Conservation (phyloP, 2,329 filamentous ascomycete species). For the Clarireedia homoeocarpa region DNA sequence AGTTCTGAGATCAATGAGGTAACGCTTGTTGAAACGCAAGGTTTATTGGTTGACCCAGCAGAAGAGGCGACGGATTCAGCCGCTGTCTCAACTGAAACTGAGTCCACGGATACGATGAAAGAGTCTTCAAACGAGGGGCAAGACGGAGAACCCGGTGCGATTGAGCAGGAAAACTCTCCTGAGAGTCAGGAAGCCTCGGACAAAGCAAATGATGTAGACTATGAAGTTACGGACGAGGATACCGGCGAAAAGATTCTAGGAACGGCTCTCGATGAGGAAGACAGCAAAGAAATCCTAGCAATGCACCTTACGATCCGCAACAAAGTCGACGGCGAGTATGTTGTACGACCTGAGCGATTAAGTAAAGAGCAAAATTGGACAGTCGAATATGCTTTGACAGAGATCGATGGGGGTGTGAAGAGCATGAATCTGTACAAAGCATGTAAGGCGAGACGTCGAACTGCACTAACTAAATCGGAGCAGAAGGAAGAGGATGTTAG, state of each 20-base stretch:
- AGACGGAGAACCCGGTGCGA: too few relatives aligned
- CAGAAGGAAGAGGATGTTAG: constrained; percentile 4
- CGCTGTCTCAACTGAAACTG: constrained; percentile 12
- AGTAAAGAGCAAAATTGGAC: constrained; percentile 49
- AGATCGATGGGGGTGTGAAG: constrained; percentile 39
- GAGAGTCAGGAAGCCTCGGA: too few relatives aligned
- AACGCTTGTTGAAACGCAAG: constrained; percentile 17
- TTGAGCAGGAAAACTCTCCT: too few relatives aligned
- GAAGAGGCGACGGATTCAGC: constrained; percentile 1
- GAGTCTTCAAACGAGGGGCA: too few relatives aligned
- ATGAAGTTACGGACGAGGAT: neutral
- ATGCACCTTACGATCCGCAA: constrained; percentile 58
- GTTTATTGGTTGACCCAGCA: constrained; percentile 16
- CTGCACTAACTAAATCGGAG: constrained; percentile 27
- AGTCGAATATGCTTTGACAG: constrained; percentile 70
- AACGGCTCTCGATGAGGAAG: neutral
- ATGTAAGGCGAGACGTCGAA: constrained; percentile 48
- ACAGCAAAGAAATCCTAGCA: constrained; percentile 3
- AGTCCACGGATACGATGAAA: neutral
- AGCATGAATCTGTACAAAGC: constrained; percentile 47
- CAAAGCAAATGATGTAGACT: neutral
- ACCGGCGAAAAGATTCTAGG: neutral
- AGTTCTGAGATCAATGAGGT: constrained; percentile 14
- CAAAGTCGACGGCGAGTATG: constrained; percentile 57
- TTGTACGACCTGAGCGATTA: constrained; percentile 51